phyloP scores from a whole-genome alignment of 768 basidiomycete genomes.

The Mycena pura region DNA sequence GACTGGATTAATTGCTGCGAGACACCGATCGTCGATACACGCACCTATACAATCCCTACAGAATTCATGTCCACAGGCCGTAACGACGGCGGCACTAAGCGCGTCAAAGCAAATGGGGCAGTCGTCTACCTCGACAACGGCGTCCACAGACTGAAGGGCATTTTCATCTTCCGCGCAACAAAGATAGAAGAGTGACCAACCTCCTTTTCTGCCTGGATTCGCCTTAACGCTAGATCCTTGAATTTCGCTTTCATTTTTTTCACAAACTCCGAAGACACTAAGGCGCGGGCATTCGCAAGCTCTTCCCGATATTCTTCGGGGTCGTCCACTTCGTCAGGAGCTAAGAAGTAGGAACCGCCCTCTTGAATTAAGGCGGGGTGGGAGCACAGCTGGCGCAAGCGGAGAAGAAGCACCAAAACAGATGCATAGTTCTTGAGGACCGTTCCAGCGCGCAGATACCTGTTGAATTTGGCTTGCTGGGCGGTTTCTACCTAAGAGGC shows the following conservation, averaged over 20 bases:
- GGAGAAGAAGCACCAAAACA: slow-evolving; percentile 55
- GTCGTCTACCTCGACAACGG: slow-evolving; percentile 58
- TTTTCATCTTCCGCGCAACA: not conserved
- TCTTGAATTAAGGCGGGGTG: slow-evolving; percentile 74
- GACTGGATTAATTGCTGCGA: not conserved
- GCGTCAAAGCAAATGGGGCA: slow-evolving; percentile 74
- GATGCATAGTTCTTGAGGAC: slow-evolving; percentile 73
- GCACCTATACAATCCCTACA: slow-evolving; percentile 65
- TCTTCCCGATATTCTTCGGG: slow-evolving; percentile 45
- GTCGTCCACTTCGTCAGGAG: slow-evolving; percentile 46
- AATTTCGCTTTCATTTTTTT: slow-evolving; percentile 53
- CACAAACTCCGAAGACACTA: slow-evolving; percentile 58
- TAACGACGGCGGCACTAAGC: slow-evolving; percentile 60
- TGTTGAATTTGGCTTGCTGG: slow-evolving; percentile 69
- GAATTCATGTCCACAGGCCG: slow-evolving; percentile 66
- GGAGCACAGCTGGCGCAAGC: slow-evolving; percentile 72
- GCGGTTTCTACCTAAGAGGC: slow-evolving; percentile 52
- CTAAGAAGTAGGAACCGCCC: slow-evolving; percentile 52
- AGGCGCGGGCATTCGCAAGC: slow-evolving; percentile 50
- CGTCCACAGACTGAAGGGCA: slow-evolving; percentile 48
- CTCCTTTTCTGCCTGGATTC: slow-evolving; percentile 61
- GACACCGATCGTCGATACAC: slow-evolving; percentile 20
- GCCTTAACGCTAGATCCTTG: slow-evolving; percentile 46
- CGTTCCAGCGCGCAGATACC: slow-evolving; percentile 64
- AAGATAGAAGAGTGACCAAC: slow-evolving; percentile 35